Base-by-base conservation (phyloP, 192 early-diverging fungal genomes). In the Bifiguratus adelaidae region DNA sequence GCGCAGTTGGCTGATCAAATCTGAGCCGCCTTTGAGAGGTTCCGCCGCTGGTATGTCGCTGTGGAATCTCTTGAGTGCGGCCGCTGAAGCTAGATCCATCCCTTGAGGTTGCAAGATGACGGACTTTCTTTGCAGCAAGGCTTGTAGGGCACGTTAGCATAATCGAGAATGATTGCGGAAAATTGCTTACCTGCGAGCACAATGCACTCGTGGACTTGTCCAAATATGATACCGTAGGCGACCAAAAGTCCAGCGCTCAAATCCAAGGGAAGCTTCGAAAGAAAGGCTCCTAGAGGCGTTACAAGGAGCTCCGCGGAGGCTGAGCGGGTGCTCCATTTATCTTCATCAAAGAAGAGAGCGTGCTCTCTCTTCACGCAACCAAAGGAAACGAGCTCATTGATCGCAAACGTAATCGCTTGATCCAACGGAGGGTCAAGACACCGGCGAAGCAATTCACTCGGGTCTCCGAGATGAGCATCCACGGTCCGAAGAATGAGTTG, bases 1-100 rank as follows among this genome's bases (percentile, higher is more conserved):
- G 12, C 53, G 42, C 15, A 59, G 18, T n/a, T 59, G 56, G 2
- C 53, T 35, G 35, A 59, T 53, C 36, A 59, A 34, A 32, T 59
- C 56, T 3, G 56, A 57, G 7, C 56, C 56, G 9, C 56, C 56
- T 4, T 41, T 32, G 5, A 53, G 11, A n/a, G 54, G 43, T 22
- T 16, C 25, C 19, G 27, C 27, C 4, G 29, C 52, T 2, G 50
- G 52, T n/a, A 59, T 23, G 25, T 59, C 20, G 5, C 23, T 15
- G 15, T 38, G 44, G 20, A 48, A 59, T 30, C 52, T 18, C 20
- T 48, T 47, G n/a, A 59, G 24, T 22, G 56, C 52, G 2, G 56
- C 56, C 11, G 56, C 22, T 24, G 47, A 45, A 8, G 15, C 26
- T 26, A 59, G 45, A 7, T 53, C 52, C 32, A 25, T 16, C 40